A percentile compares a stretch with the other conserved stretches of the same genome.
Conservation (phyloP, 176 grass and related monocot species). For the Pharus latifolius region DNA sequence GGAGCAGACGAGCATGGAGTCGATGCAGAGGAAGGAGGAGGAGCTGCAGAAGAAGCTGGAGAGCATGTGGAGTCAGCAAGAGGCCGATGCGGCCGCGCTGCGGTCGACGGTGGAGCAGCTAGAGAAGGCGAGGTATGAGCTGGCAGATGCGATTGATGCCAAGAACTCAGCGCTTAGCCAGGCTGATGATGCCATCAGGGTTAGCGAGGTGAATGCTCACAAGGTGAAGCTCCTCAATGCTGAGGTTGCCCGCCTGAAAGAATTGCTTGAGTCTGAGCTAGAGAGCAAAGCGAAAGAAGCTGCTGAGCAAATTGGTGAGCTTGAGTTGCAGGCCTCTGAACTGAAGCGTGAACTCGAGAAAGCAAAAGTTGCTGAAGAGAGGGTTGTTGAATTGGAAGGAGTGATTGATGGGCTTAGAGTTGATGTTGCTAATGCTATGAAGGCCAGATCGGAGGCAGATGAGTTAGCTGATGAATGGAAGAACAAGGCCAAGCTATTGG, state of each 20-base stretch:
- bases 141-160: slow-evolving; percentile 37
- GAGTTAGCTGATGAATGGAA: slow-evolving; percentile 29
- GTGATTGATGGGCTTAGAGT: slow-evolving; percentile 24
- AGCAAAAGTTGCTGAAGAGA: slow-evolving; percentile 29
- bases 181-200: slow-evolving; percentile 37
- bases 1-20: slow-evolving; percentile 50
- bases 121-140: slow-evolving; percentile 48
- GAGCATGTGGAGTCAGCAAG: slow-evolving; percentile 34
- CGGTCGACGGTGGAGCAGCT: slow-evolving; percentile 32
- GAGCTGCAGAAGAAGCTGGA: slow-evolving; percentile 54
- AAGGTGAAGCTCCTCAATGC: slow-evolving; percentile 39
- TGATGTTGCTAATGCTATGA: slow-evolving; percentile 23
- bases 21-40: slow-evolving; percentile 49
- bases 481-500: slow-evolving; percentile 30
- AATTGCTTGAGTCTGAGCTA: slow-evolving; percentile 29
- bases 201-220: slow-evolving; percentile 38
- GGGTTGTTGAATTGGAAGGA: slow-evolving; percentile 21
- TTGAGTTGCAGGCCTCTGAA: not conserved
- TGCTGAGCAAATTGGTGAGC: slow-evolving; percentile 23
- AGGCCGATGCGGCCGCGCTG: slow-evolving; percentile 18
- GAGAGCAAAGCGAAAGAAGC: slow-evolving; percentile 26
- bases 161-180: slow-evolving; percentile 46
- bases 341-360: slow-evolving; percentile 32
- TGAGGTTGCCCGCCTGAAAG: slow-evolving; percentile 37
- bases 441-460: slow-evolving; percentile 25